Conservation (phyloP, 306 rosid genomes). For the Cucurbita argyrosperma region DNA sequence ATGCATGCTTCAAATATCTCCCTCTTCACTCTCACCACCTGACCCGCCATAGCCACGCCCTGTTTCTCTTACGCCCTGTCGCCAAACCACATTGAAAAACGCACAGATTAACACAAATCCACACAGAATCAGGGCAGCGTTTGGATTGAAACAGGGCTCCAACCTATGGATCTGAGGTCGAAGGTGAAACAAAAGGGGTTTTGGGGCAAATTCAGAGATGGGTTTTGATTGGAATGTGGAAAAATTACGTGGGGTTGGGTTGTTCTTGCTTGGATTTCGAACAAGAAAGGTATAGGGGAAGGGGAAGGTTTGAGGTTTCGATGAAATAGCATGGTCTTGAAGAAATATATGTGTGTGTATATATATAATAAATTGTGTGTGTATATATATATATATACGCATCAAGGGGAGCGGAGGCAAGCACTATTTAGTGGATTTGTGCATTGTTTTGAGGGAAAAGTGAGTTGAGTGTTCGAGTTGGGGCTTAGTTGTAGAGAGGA, state of each 20-base stretch:
- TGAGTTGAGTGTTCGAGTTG: background rate
- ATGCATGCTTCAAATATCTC: conserved; percentile 61
- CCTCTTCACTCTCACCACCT: conserved; percentile 54
- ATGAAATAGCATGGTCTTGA: conserved; percentile 15
- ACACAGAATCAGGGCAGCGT: background rate
- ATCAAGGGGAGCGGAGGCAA: background rate
- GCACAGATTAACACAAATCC: background rate
- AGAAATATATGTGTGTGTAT: background rate
- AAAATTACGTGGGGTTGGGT: conserved; percentile 28
- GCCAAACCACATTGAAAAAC: conserved; percentile 15
- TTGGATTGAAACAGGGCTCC: conserved; percentile 8
- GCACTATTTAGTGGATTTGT: background rate
- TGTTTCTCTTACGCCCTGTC: background rate
- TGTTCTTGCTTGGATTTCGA: conserved; percentile 17
- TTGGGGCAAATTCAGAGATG: conserved; percentile 25
- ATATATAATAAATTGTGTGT: background rate
- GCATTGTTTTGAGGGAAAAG: background rate
- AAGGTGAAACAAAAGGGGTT: conserved; percentile 9
- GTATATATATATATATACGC: background rate
- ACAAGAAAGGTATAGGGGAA: conserved; percentile 8
- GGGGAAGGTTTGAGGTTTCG: conserved; percentile 6
- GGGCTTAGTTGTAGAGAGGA: background rate
- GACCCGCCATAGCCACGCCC: conserved; percentile 39
- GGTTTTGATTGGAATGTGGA: conserved; percentile 15
- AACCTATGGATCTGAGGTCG: conserved; percentile 37